These are phyloP conservation scores for Pyrus bretschneideri DNA, from an alignment of 306 rosid species.

Conservation along the genomic window DNA sequence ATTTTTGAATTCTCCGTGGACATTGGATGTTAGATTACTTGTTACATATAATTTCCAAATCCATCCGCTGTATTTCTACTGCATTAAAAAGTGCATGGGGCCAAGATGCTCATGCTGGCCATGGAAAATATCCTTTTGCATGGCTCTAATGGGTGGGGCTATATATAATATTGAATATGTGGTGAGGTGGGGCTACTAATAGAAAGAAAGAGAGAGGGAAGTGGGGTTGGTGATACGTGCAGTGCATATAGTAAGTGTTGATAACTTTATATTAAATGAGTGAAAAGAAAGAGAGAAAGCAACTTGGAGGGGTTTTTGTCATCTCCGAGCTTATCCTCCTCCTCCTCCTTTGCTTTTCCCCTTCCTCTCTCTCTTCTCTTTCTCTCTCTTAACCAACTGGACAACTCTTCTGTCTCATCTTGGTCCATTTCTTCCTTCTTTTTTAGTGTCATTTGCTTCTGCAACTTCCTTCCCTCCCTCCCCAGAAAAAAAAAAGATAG, in stretches of 20 bases:
- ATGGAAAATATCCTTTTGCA: slow-evolving; percentile 13
- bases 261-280: slow-evolving; percentile 43
- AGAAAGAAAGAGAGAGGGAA: neutral
- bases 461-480: slow-evolving; percentile 13
- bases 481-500: neutral
- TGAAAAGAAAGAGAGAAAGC: slow-evolving; percentile 40
- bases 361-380: slow-evolving; percentile 1
- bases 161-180: slow-evolving; percentile 23
- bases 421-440: slow-evolving; percentile 14
- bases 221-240: slow-evolving; percentile 22
- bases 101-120: neutral
- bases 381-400: slow-evolving; percentile 38
- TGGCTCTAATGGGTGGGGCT: slow-evolving; percentile 8
- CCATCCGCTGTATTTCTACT: neutral
- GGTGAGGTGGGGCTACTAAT: slow-evolving; percentile 24
- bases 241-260: neutral
- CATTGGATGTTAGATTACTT: neutral
- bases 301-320: slow-evolving; percentile 35
- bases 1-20: neutral
- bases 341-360: neutral
- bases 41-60: neutral
- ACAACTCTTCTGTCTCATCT: slow-evolving; percentile 11
- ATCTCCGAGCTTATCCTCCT: slow-evolving; percentile 10
- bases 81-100: slow-evolving; percentile 8
- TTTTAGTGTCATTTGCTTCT: neutral